Conservation (phyloP, 192 early-diverging fungal species). For the Kappamyces sp. region DNA sequence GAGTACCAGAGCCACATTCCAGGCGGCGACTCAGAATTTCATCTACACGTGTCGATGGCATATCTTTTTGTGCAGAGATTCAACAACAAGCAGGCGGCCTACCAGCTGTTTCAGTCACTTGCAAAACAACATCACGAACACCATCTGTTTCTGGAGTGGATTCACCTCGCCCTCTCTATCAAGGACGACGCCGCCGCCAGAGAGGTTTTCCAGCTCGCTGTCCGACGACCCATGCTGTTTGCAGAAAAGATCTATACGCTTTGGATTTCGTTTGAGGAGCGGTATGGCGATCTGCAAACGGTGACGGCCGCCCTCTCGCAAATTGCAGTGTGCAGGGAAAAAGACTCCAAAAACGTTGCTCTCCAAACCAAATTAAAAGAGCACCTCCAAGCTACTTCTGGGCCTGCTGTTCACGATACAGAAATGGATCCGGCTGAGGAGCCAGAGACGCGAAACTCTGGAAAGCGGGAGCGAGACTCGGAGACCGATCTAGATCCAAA, state of each 20-base stretch:
- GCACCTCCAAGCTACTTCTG: background rate
- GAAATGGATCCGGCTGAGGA: background rate
- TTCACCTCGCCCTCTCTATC: background rate
- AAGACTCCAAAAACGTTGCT: background rate
- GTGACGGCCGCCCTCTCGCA: background rate
- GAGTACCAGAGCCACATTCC: too few species aligned
- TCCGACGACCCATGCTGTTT: background rate
- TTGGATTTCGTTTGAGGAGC: constrained; percentile 1
- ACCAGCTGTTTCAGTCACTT: too few species aligned
- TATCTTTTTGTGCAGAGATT: too few species aligned
- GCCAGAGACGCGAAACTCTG: background rate
- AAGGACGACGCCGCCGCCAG: constrained; percentile 4
- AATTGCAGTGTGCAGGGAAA: constrained; percentile 8
- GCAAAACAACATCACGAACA: too few species aligned
- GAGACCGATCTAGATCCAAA: background rate
- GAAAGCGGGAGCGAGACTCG: background rate
- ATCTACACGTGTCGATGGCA: too few species aligned
- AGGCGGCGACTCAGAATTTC: too few species aligned
- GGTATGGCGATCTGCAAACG: background rate
- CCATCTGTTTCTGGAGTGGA: too few species aligned
- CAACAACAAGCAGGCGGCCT: too few species aligned
- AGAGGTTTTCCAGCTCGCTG: background rate
- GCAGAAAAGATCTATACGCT: background rate
- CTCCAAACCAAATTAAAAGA: background rate
- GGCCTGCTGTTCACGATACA: background rate